A percentile compares a stretch with the other conserved stretches of the same genome.
Evolutionary conservation across 805 yeast species (phyloP).

Genomic region (Candida jianshihensis): DNA sequence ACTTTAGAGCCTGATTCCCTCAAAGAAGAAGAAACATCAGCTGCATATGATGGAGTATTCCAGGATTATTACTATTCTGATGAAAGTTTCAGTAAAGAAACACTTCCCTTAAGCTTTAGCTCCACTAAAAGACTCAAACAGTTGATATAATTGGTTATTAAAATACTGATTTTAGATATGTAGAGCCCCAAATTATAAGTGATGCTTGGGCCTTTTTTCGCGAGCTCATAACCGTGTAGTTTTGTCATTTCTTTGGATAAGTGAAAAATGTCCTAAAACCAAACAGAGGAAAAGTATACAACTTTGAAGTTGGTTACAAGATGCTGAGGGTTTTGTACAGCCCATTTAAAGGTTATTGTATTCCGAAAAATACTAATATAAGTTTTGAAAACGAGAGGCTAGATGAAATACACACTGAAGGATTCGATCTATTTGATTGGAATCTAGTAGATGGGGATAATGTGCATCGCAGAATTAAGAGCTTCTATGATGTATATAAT

Average conservation of each 20-base stretch:
- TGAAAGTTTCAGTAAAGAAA: slow-evolving; percentile 5
- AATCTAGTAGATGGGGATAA: slow-evolving; percentile 5
- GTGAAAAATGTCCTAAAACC: no score
- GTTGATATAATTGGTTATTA: not conserved
- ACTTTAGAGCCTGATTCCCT: slow-evolving; percentile 1
- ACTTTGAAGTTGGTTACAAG: not conserved
- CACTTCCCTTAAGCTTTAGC: not conserved
- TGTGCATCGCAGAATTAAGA: slow-evolving; percentile 5
- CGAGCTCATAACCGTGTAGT: not conserved
- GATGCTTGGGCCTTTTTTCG: not conserved
- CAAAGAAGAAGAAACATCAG: slow-evolving; percentile 3
- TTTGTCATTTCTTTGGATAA: not conserved
- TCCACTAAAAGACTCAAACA: not conserved
- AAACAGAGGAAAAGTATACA: not conserved
- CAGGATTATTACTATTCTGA: slow-evolving; percentile 16
- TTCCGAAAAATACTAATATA: slow-evolving; percentile 7
- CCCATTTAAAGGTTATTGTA: slow-evolving; percentile 19
- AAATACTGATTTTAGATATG: no score
- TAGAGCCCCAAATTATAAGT: not conserved
- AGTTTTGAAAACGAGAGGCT: not conserved
- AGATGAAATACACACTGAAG: slow-evolving; percentile 22
- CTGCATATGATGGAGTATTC: slow-evolving; percentile 16
- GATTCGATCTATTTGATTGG: slow-evolving; percentile 40
- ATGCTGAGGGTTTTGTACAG: slow-evolving; percentile 14
- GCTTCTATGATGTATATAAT: slow-evolving; percentile 1